Evolutionary conservation across 73 alveolate genomes (phyloP), one percentile per base, ranked within the genome.

Genomic region (Loxodes magnus): DNA sequence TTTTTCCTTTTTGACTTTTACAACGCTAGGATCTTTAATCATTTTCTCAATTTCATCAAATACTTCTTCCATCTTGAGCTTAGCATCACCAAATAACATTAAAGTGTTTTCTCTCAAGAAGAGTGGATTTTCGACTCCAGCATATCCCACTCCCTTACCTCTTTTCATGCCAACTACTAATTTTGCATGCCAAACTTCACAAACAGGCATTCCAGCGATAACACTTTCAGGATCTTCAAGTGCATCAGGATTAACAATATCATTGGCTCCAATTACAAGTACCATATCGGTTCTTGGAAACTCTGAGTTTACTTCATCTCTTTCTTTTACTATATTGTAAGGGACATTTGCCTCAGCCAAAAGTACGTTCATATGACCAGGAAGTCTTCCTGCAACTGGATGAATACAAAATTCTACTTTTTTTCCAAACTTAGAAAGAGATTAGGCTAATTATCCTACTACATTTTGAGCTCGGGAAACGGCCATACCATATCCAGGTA

Each of bases 371-470:
- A 81, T 43, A 62, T 81, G 84, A 3, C 94, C 94, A 16, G 94
- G 94, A 82, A 81, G 73, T 49, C 94, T 67, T 3, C 94, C 94
- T 1, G 94, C 94, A 19, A 81, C 94, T 5, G 94, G 94, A 56
- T 81, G 94, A 57, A 81, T 81, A 60, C 79, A 87, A 36, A 81
- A 71, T 41, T 61, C 50, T 14, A 41, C 43, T 16, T 24, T 24
- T 15, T 30, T 41, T 1, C 62, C 54, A 6, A 16, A 4, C 16
- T 38, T 6, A 12, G 23, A 16, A 16, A 54, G 68, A 23, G 37
- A 10, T 24, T 33, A n/a, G 6, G 64, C 56, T 19, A 51, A 29
- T 28, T 51, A 51, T 15, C 35, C 64, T 10, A 51, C 28, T 5
- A 16, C 56, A 28, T 54, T 49, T 46, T 63, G 21, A 31, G 70